Evolutionary conservation across 371 early-diverging fungal genomes (phyloP), one percentile per base, ranked within the genome.

Genomic region (Umbelopsis sp.): DNA sequence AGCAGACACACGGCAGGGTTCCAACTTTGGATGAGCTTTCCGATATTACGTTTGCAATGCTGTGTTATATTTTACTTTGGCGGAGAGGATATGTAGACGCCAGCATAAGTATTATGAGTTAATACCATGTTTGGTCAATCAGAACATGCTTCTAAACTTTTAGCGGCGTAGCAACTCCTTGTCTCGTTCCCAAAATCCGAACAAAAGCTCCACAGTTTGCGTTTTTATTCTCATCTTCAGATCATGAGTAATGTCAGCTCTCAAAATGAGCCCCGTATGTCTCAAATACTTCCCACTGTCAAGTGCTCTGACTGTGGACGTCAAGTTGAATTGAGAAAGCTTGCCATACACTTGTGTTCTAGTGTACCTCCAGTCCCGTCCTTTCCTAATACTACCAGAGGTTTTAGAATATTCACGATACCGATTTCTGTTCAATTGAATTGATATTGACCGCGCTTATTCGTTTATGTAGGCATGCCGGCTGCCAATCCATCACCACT

Each of bases 281-380:
- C 72, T 29, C 72, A 68, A 52, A 63, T 72, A 20, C 50, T 72
- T 22, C 72, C 72, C 16, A 72, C 72, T 3, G 72, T 72, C 44
- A 72, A 72, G 64, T 72, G 72, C 65, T 72, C 72, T 25, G 69
- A 72, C 52, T 72, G 72, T 41, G 72, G 72, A 52, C 63, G 57
- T 51, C 57, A 72, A 57, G 69, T 72, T 44, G 63, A 72, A 53
- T 68, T 72, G 46, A 68, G 68, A 50, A 51, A 65, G 41, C 37
- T 72, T 14, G 72, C 68, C n/a, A 68, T 68, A 50, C 72, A 72
- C 65, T 37, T 72, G 20, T 72, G 72, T 62, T 64, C 69, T 52
- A 68, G 52, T 20, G 63, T 65, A 29, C 72, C 72, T 25, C 64
- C 65, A 5, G 41, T 72, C 29, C 72, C 72, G 45, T 20, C 65